Base-by-base conservation (phyloP, 2,329 filamentous ascomycete species). In the Diaporthe amygdali region DNA sequence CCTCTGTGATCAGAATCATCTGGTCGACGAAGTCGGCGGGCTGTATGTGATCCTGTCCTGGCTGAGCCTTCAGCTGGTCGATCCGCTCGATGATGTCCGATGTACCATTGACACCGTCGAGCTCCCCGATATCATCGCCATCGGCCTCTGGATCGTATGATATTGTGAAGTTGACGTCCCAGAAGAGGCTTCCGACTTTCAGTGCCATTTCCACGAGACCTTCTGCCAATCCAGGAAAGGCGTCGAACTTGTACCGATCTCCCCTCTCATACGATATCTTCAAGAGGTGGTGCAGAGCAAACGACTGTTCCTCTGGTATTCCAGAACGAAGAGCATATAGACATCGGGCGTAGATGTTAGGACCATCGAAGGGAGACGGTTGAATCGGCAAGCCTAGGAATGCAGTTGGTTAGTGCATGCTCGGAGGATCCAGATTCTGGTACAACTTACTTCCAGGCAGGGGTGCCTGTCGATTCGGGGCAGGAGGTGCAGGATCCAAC, bases 221-320 rank as follows among this genome's bases (percentile, higher is more conserved):
- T 81, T 98, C 96, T 0, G 94, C 94, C 34, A 99, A 87, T 12
- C 94, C 92, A 1, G 94, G 92, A 76, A 98, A 98, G 6, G 94
- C 93, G 76, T 97, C 95, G 75, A 98, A 98, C 72, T 94, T 93
- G 82, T 97, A 98, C 81, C 97, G 97, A 79, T 98, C 96, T 55
- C 96, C 96, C 52, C 95, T 90, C 81, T 98, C 95, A 78, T 92
- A 96, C 0, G 95, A 98, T 34, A 98, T 98, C 79, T 97, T 97
- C 72, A 98, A 95, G 5, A 98, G 84, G 77, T 98, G 96, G 76
- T 97, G 94, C 14, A 98, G 85, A 0, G 95, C 96, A 82, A 97
- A 98, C n/a, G 94, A 91, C 77, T 98, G 93, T 79, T 99, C 96
- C 15, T 91, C 88, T 4, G 89, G 88, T 32, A 97, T 90, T 2